Evolutionary conservation across 345 rosid genomes (phyloP).

Genomic region (Syzygium aromaticum): DNA sequence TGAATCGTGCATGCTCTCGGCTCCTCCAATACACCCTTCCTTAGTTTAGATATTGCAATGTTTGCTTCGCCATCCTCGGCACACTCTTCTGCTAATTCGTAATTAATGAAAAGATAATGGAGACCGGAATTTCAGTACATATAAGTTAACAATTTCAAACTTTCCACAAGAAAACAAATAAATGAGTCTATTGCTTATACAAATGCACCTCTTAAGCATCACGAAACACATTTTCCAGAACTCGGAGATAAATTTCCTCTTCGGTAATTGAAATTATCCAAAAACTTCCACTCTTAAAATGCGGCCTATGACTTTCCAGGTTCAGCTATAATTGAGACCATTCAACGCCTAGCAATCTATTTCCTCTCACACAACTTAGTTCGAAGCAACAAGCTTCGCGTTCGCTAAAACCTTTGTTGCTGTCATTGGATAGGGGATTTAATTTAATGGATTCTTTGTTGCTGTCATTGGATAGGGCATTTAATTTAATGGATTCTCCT

Average conservation of each 20-base stretch:
- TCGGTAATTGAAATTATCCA: background rate
- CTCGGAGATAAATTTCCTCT: background rate
- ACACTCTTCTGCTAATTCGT: constrained; percentile 80
- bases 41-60: constrained; percentile 53
- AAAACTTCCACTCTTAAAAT: background rate
- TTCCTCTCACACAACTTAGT: background rate
- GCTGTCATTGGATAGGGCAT: no score
- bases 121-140: constrained; percentile 1
- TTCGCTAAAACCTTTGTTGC: background rate
- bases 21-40: constrained; percentile 63
- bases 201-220: background rate
- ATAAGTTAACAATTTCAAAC: background rate
- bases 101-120: constrained; percentile 29
- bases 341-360: background rate
- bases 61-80: constrained; percentile 96
- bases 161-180: background rate
- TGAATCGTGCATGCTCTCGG: constrained; percentile 60
- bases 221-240: background rate
- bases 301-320: background rate
- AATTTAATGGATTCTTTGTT: no score
- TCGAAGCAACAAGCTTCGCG: background rate
- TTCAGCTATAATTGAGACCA: no score
- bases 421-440: background rate
- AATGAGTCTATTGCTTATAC: background rate
- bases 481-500: background rate